Evolutionary conservation across 305 asterid genomes (phyloP), one percentile per base, ranked within the genome.

Genomic region (Fraxinus albicans): DNA sequence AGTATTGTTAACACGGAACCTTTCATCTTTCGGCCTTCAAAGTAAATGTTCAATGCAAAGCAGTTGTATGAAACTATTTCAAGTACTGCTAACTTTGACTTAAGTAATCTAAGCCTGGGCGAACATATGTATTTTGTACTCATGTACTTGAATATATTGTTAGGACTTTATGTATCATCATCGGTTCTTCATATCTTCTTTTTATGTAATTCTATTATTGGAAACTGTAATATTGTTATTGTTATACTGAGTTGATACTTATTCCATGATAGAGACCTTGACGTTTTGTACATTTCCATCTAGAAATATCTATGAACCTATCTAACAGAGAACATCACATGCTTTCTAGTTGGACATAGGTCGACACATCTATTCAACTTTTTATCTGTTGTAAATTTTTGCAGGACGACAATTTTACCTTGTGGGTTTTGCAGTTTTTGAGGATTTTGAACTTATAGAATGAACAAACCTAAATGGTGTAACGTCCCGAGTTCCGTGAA

Each of bases 381-480:
- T 53, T 55, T n/a, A 55, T n/a, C 27, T 55, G 8, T 55, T 55
- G 25, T 55, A 55, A 55, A 55, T 55, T 55, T 55, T n/a, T 55
- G 67, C 10, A n/a, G 67, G 27, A 53, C 63, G 8, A 4, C 63
- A 53, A 53, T 53, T 53, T 53, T 53, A 17, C 63, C 67, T n/a
- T 0, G 1, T 55, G 67, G 67, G 53, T 35, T 33, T 74, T 77
- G 31, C 13, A 15, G 42, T 25, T 23, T 85, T 85, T 40, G 27
- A 53, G 58, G 79, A 65, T 69, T 58, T 21, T 44, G 27, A 38
- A 53, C 34, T 70, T 78, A 55, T 42, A 13, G 27, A 47, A 63
- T 63, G 29, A n/a, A 50, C 29, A 42, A 86, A 33, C 73, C 34
- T 80, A n/a, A n/a, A n/a, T n/a, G n/a, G n/a, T n/a, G n/a, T n/a